Base-by-base conservation (phyloP, 108 stramenopile genomes). In the Mayamaea pseudoterrestris region DNA sequence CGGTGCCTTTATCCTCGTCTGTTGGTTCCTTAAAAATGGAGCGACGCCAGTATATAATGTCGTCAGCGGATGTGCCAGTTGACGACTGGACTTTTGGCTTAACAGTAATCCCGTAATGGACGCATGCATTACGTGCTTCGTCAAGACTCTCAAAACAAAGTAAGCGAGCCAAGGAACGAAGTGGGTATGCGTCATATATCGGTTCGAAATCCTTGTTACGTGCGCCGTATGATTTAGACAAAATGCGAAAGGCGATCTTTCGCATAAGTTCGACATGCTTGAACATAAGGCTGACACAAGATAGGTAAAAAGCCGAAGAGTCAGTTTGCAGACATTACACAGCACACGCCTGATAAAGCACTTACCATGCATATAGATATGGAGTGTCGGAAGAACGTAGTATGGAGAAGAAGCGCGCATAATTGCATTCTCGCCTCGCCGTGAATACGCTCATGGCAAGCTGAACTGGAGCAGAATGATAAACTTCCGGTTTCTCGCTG, bases 211-310 rank as follows among this genome's bases (percentile, higher is more conserved):
- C 77, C 11, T 75, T 68, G 36, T 60, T 61, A n/a, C 60, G 65
- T 9, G 61, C 71, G 6, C 90, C 90, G 63, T 79, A 89, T 1
- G 86, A 59, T 48, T 43, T 78, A 4, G 58, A 66, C 84, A 89
- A 86, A 40, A 83, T 80, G 20, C 60, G 57, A 30, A 93, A 57
- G 0, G 87, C 87, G 30, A 62, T 46, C 29, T 78, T 81, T 21
- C 92, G 45, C 84, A 86, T 93, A n/a, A 55, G 23, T 41, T 86
- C 82, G 2, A 90, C 87, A 51, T 87, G 78, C 50, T 87, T 89
- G 73, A 87, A 87, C 86, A 90, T 90, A 47, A 93, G 65, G 46
- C n/a, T n/a, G n/a, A n/a, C n/a, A n/a, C n/a, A n/a, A n/a, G n/a
- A n/a, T 84, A 81, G 6, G 73, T 43, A 55, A 61, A 60, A n/a